Evolutionary conservation across 176 grass and related monocot genomes (phyloP).

Genomic region (sorghum (Sorghum bicolor)): Sorghum_bicolor_NCBIv3 NC_012876.2:37729001-37729500

Average conservation of each 20-base stretch:
- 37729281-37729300: not conserved
- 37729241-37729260: not conserved
- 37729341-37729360: not conserved
- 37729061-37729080: too few species aligned
- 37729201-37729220: too few species aligned
- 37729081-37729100: too few species aligned
- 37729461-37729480: slow-evolving; percentile 17
- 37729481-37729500: slow-evolving; percentile 34
- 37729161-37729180: too few species aligned
- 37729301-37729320: not conserved
- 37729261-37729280: not conserved
- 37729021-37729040: too few species aligned
- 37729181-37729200: too few species aligned
- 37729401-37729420: not conserved
- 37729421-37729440: not conserved
- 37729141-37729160: too few species aligned
- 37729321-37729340: not conserved
- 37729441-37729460: not conserved
- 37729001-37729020: too few species aligned
- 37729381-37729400: not conserved
- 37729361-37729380: slow-evolving; percentile 1
- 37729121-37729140: too few species aligned
- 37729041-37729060: too few species aligned
- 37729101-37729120: too few species aligned
- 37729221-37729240: too few species aligned